Percentiles rank a stretch among this genome's conserved stretches.
Conservation (phyloP, 495 filamentous ascomycete species). For the Penicillium bovifimosum region DNA sequence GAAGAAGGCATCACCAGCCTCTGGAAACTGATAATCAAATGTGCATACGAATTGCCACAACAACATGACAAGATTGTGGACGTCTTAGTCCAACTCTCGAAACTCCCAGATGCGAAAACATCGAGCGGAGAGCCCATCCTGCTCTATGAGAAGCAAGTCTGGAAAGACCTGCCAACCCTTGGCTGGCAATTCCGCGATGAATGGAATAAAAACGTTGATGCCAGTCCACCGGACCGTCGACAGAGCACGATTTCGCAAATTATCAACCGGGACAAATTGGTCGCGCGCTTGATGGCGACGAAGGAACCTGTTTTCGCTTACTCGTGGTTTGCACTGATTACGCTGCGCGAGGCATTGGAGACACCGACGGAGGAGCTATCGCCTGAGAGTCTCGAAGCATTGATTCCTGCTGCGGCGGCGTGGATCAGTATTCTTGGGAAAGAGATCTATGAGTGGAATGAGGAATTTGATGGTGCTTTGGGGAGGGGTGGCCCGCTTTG, state of each 20-base stretch:
- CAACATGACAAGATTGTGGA: not conserved
- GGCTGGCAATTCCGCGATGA: conserved; percentile 11
- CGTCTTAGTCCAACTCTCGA: not conserved
- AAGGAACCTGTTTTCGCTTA: not conserved
- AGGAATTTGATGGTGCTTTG: not conserved
- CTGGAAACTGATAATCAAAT: not conserved
- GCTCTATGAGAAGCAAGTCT: conserved; percentile 5
- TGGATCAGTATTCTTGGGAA: not conserved
- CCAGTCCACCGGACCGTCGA: not conserved
- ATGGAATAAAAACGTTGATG: conserved; percentile 7
- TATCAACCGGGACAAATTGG: not conserved
- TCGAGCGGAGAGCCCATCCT: not conserved
- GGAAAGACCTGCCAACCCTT: conserved; percentile 12
- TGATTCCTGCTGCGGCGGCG: not conserved
- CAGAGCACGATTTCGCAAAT: not conserved
- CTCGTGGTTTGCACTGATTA: not conserved
- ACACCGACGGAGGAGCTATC: not conserved
- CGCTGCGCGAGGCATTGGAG: not conserved
- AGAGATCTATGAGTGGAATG: not conserved
- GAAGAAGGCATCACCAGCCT: not conserved
- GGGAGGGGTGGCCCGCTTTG: conserved; percentile 11
- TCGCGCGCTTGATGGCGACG: not conserved
- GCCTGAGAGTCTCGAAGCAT: not conserved
- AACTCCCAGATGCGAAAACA: not conserved
- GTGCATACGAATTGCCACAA: not conserved